Evolutionary conservation across 2,329 filamentous ascomycete species (phyloP), one percentile per base, ranked within the genome.

Genomic region (Curvularia eragrostidis): DNA sequence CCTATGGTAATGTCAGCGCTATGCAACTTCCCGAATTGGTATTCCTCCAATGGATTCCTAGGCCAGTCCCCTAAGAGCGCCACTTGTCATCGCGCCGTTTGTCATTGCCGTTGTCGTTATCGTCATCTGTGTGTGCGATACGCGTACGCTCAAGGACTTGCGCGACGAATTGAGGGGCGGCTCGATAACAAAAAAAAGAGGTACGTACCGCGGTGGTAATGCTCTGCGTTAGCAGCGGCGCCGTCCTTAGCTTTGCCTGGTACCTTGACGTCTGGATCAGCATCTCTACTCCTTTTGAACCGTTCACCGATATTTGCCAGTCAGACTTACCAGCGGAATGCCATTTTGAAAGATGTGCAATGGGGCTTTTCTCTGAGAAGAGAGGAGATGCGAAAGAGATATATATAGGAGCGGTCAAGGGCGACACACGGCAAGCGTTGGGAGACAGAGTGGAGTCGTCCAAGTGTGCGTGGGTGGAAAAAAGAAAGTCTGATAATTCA

Each of bases 161-260:
- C 42, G 10, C 6, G 18, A 10, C 9, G 39, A 3, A 30, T 23
- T 15, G 54, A 42, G n/a, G n/a, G n/a, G n/a, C 6, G 26, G n/a
- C 23, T 51, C n/a, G 18, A 34, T 9, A 3, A 21, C 7, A 21
- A 36, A 26, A 30, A 32, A 18, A 36, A 26, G 24, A 32, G n/a
- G 42, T 32, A 44, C 66, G n/a, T 69, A 87, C 85, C 48, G 91
- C 90, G 38, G 94, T 97, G 55, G 93, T 96, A 69, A 97, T 81
- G 75, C 89, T 91, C 82, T 97, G 92, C 10, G 94, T 98, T 72
- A 97, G 86, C 68, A 98, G 82, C 59, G 94, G 94, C 73, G 91
- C 87, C 71, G 87, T 85, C 68, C 90, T 89, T 75, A 97, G 84
- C 78, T 87, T 90, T 73, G 87, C 83, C 80, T 96, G 92, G 82